Percentiles rank a stretch among this genome's conserved stretches.
Evolutionary conservation across 163 green algal genomes (phyloP).

Genomic region (Smithsoniella earleae): DNA sequence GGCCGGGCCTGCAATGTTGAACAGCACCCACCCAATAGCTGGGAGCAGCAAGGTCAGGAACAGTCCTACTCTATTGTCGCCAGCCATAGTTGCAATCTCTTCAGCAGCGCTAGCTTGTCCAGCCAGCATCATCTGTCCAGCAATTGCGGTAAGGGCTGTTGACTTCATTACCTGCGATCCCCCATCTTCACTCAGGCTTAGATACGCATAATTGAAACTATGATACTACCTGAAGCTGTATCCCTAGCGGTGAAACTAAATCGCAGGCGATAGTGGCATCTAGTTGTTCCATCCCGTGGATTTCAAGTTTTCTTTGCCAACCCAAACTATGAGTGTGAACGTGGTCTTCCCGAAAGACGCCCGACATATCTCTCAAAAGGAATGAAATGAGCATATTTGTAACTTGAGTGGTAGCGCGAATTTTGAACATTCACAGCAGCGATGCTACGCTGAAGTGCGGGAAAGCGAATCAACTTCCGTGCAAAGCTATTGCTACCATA

Average conservation of each 20-base stretch:
- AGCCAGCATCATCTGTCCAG: slow-evolving; percentile 34
- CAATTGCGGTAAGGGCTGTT: slow-evolving; percentile 15
- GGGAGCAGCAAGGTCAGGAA: slow-evolving; percentile 48
- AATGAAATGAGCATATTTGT: too few relatives aligned
- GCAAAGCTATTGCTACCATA: too few relatives aligned
- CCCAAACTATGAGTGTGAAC: too few relatives aligned
- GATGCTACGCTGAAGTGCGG: too few relatives aligned
- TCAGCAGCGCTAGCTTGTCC: slow-evolving; percentile 42
- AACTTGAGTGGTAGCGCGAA: too few relatives aligned
- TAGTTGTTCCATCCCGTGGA: not conserved
- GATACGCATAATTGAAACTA: not conserved
- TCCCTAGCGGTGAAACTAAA: not conserved
- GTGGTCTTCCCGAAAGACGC: too few relatives aligned
- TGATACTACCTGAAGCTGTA: not conserved
- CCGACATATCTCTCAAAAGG: too few relatives aligned
- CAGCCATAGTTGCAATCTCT: slow-evolving; percentile 46
- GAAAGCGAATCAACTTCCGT: too few relatives aligned
- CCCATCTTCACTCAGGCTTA: not conserved
- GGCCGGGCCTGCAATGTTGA: slow-evolving; percentile 57
- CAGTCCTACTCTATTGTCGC: slow-evolving; percentile 44
- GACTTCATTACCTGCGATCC: slow-evolving; percentile 30
- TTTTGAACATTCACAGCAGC: too few relatives aligned
- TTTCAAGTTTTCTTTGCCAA: too few relatives aligned
- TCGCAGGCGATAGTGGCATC: not conserved
- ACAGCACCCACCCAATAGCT: slow-evolving; percentile 53